Conservation (phyloP, 176 grass and related monocot species). For the Guadua angustifolia region DNA sequence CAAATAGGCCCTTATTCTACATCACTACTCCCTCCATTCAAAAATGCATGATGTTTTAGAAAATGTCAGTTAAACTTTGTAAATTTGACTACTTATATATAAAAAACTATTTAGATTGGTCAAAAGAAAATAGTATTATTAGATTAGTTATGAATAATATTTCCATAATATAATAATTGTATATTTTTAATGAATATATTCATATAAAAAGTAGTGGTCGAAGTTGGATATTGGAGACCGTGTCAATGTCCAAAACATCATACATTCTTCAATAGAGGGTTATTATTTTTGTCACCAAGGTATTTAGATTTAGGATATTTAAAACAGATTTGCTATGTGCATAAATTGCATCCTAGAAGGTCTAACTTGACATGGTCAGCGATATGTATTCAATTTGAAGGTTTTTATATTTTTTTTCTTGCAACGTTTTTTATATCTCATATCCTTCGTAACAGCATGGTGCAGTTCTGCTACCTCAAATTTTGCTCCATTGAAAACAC, state of each 20-base stretch:
- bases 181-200: too few relatives aligned
- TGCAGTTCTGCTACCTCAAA: slow-evolving; percentile 6
- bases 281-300: neutral
- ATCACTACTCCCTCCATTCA: neutral
- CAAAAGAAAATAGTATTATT: too few relatives aligned
- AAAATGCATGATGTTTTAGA: too few relatives aligned
- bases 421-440: neutral
- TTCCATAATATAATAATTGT: too few relatives aligned
- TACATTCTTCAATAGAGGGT: too few relatives aligned
- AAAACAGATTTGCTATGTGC: neutral
- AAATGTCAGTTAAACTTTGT: too few relatives aligned
- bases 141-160: too few relatives aligned
- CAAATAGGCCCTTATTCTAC: neutral
- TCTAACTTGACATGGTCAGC: neutral
- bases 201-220: too few relatives aligned
- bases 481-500: slow-evolving; percentile 15
- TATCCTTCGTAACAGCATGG: neutral
- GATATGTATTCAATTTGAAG: neutral
- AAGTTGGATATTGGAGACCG: too few relatives aligned
- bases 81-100: too few relatives aligned
- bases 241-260: too few relatives aligned
- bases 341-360: slow-evolving; percentile 5
- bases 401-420: neutral
- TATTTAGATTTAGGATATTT: slow-evolving; percentile 5
- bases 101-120: too few relatives aligned